Evolutionary conservation across 345 rosid genomes (phyloP), one percentile per base, ranked within the genome.

Genomic region (Murraya paniculata): DNA sequence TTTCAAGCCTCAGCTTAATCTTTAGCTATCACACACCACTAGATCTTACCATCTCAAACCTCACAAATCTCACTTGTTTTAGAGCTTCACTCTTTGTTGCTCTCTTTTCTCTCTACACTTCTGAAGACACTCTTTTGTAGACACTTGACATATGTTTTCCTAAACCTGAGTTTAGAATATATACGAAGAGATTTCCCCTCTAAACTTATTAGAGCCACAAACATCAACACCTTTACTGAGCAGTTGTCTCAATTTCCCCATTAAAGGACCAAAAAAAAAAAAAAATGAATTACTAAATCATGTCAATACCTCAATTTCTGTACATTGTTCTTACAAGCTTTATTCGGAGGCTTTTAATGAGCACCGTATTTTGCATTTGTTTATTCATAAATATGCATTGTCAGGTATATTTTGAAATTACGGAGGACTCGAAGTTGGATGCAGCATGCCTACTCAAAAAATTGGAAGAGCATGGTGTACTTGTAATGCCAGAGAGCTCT

Each of bases 391-490:
- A 53, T 5, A 71, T 59, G 9, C 50, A 33, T 72, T 55, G 31
- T 13, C 86, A 96, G 99, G 79, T 96, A 82, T 92, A 82, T 78
- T 67, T 91, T 45, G 90, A 90, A 39, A 72, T 96, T 56, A 80
- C 67, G 68, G 86, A 90, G 76, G 85, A 86, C 71, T 80, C 87
- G 28, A 89, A 88, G 36, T 66, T 87, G 66, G 85, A 89, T 14
- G 91, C 85, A 50, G 89, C 81, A 59, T 83, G 85, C 38, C 87
- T 92, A 68, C 78, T 88, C 85, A 90, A 86, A 86, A 85, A 88
- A 75, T 88, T 96, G 84, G 86, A 90, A 81, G 88, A 86, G 82
- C 88, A 89, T 24, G 97, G 97, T 28, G 83, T 96, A 33, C 89
- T 88, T 45, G 81, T 90, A 30, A 86, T 92, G 92, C 81, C 77